phyloP scores from a whole-genome alignment of 1,284 basidiomycete genomes.

The Papiliotrema terrestris region DNA sequence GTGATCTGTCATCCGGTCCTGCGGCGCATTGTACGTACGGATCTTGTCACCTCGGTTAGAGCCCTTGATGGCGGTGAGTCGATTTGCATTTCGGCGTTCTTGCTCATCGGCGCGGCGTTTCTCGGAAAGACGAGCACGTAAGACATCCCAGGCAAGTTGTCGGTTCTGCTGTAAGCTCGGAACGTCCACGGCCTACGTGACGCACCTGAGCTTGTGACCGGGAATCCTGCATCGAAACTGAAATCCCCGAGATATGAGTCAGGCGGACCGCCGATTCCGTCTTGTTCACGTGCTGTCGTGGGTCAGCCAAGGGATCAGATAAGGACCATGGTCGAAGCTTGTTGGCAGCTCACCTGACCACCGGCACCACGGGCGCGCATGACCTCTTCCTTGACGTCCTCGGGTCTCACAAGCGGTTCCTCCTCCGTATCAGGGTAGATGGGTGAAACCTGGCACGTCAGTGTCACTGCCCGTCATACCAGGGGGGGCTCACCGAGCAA shows the following conservation, averaged over 20 bases:
- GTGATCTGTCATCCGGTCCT: conserved; percentile 91
- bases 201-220: conserved; percentile 62
- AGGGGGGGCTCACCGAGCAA: conserved; percentile 68
- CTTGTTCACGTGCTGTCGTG: conserved; percentile 86
- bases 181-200: conserved; percentile 1
- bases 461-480: background rate
- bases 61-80: conserved; percentile 69
- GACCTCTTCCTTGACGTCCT: conserved; percentile 85
- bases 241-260: conserved; percentile 89
- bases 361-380: conserved; percentile 95
- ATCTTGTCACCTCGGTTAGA: conserved; percentile 88
- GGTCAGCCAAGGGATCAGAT: conserved; percentile 2
- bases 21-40: conserved; percentile 86
- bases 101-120: conserved; percentile 67
- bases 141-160: conserved; percentile 80
- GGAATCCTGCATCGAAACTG: conserved; percentile 98
- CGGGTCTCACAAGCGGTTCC: conserved; percentile 65
- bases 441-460: conserved; percentile 64
- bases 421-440: conserved; percentile 59
- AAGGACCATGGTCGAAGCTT: too few relatives aligned
- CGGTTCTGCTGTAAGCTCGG: conserved; percentile 60
- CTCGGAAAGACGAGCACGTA: conserved; percentile 77
- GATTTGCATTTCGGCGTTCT: conserved; percentile 63
- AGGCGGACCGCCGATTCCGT: conserved; percentile 97
- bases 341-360: conserved; percentile 72